These are phyloP conservation scores for Allantophomopsis cytisporea DNA, from an alignment of 2,329 filamentous ascomycete species.

Conservation along the genomic window DNA sequence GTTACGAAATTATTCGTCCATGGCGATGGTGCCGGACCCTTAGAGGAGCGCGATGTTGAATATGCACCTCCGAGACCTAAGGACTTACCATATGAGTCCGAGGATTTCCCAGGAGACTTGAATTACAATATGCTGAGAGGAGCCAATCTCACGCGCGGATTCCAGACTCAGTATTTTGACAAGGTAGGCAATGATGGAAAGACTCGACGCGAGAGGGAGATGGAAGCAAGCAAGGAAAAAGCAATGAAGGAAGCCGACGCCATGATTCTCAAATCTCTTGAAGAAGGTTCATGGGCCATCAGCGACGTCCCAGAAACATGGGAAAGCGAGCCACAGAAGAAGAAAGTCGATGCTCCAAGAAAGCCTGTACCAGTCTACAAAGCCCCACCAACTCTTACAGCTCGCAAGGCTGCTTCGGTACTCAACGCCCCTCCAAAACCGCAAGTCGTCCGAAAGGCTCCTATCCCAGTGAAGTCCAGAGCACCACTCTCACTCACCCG, in stretches of 20 bases:
- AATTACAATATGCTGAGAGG: slow-evolving; percentile 43
- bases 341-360: slow-evolving; percentile 5
- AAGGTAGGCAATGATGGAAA: slow-evolving; percentile 56
- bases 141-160: slow-evolving; percentile 46
- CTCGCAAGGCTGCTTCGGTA: slow-evolving; percentile 39
- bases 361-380: slow-evolving; percentile 8
- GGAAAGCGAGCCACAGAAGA: slow-evolving; percentile 4
- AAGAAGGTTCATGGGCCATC: slow-evolving; percentile 46
- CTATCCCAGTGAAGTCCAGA: neutral
- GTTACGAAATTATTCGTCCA: slow-evolving; percentile 51
- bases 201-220: slow-evolving; percentile 45
- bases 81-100: slow-evolving; percentile 54
- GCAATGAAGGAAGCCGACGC: slow-evolving; percentile 44
- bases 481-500: slow-evolving; percentile 18
- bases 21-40: slow-evolving; percentile 31
- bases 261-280: slow-evolving; percentile 52
- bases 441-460: no score
- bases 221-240: slow-evolving; percentile 29
- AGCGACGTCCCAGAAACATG: slow-evolving; percentile 37
- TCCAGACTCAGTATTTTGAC: slow-evolving; percentile 44
- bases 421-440: slow-evolving; percentile 27
- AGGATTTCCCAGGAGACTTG: slow-evolving; percentile 47
- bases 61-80: slow-evolving; percentile 70
- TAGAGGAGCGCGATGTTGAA: slow-evolving; percentile 64
- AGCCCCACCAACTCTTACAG: slow-evolving; percentile 34